Conservation (phyloP, 1,139 yeast genomes). For the Candida labiduridarum region DNA sequence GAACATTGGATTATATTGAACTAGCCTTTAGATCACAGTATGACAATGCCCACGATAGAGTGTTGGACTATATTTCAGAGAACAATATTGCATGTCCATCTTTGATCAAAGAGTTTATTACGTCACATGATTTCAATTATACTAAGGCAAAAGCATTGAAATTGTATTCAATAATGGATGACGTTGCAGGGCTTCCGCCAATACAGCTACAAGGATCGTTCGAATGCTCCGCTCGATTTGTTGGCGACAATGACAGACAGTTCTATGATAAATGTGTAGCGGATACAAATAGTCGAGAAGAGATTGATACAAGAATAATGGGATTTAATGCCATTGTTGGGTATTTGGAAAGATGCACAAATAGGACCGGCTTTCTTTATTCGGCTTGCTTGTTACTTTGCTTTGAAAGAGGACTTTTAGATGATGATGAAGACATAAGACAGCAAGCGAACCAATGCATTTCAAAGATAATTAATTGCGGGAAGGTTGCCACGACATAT, state of each 20-base stretch:
- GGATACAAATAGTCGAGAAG: conserved; percentile 1
- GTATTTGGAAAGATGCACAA: conserved; percentile 4
- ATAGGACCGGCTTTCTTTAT: conserved; percentile 7
- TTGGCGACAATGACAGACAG: not conserved
- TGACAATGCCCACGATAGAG: conserved; percentile 11
- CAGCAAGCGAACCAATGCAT: conserved; percentile 35
- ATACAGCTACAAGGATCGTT: conserved; percentile 51
- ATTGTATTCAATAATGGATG: conserved; percentile 7
- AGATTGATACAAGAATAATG: conserved; percentile 12
- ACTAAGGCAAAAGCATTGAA: conserved; percentile 44
- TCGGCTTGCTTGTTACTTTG: conserved; percentile 9
- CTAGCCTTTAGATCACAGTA: conserved; percentile 10
- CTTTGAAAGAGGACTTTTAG: conserved; percentile 31
- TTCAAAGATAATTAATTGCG: conserved; percentile 22
- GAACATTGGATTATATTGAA: conserved; percentile 1
- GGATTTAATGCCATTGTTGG: conserved; percentile 11
- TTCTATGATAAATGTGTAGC: conserved; percentile 2
- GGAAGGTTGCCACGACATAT: conserved; percentile 13
- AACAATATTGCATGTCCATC: not conserved
- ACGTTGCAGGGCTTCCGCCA: not conserved
- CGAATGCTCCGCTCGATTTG: conserved; percentile 50
- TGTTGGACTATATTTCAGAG: conserved; percentile 7
- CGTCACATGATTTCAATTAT: conserved; percentile 27
- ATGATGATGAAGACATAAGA: conserved; percentile 62
- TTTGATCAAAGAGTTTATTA: conserved; percentile 27